phyloP scores from a whole-genome alignment of 805 yeast genomes.

The Yamadazyma insecticola region DNA sequence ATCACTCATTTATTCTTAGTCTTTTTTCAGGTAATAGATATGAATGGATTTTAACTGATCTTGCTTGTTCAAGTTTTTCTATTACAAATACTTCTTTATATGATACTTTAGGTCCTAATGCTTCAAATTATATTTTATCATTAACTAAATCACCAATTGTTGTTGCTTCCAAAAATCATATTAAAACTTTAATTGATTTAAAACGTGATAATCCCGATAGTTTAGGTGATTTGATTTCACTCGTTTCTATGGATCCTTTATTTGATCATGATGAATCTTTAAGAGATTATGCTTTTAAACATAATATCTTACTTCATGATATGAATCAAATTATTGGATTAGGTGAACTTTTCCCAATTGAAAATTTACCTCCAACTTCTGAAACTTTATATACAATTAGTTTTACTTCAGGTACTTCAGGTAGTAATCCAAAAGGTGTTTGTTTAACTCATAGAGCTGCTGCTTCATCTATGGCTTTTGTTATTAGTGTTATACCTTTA shows the following conservation, averaged over 20 bases:
- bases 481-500: constrained; percentile 21
- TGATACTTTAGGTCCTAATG: constrained; percentile 35
- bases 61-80: constrained; percentile 27
- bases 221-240: constrained; percentile 41
- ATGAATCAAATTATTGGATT: constrained; percentile 24
- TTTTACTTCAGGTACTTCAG: constrained; percentile 62
- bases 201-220: constrained; percentile 27
- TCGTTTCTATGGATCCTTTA: constrained; percentile 52
- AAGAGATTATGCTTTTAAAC: constrained; percentile 17
- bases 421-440: constrained; percentile 72
- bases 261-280: constrained; percentile 12
- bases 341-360: constrained; percentile 34
- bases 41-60: constrained; percentile 36
- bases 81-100: constrained; percentile 37
- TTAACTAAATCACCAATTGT: constrained; percentile 41
- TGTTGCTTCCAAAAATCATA: constrained; percentile 49
- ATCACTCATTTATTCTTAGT: constrained; percentile 25
- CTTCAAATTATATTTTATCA: constrained; percentile 29
- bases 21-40: constrained; percentile 29
- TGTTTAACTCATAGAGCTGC: constrained; percentile 47
- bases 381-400: constrained; percentile 37
- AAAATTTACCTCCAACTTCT: constrained; percentile 24
- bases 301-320: constrained; percentile 26
- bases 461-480: constrained; percentile 40
- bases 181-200: constrained; percentile 44